Base-by-base conservation (phyloP, 805 yeast species). In the Ascoidea asiatica region DNA sequence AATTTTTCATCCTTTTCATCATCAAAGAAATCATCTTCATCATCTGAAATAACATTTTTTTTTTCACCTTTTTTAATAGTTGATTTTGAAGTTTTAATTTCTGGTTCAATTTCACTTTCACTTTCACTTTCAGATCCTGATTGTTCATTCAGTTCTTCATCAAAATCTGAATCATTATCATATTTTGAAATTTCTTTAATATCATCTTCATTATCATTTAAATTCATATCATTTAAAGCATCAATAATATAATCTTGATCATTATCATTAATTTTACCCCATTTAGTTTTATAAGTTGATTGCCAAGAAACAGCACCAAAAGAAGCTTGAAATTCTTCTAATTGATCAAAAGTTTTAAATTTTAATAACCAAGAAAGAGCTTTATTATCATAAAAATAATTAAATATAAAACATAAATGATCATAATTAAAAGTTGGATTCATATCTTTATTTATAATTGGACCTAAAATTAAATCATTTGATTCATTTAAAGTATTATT, bases 371-470 rank as follows among this genome's bases (percentile, higher is more conserved):
- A 83, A 1, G 95, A 79, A 21, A 69, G 63, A 0, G 78, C 71
- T 1, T 57, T 53, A 40, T 54, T 59, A 5, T 58, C 68, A 4
- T 62, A 52, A 21, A 60, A 63, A 49, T 73, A 69, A 56, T 83
- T 81, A 69, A 85, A 87, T 13, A 81, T 70, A 51, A 87, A 81
- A 1, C 84, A 69, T 13, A 59, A 50, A 29, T 70, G 62, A 47
- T 21, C 77, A 48, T 66, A 69, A 55, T 79, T 77, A 56, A 84
- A 79, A n/a, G 72, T 67, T 1, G 92, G 86, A 54, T 73, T 78
- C 60, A 86, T 63, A 22, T 69, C 67, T 11, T 73, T 67, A 8
- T 65, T 56, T 19, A 81, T 57, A 3, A 56, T 57, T 4, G 69
- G 58, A 1, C 72, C 73, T 4, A 77, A 44, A 2, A 57, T 51